Evolutionary conservation across 495 filamentous ascomycete species (phyloP), one percentile per base, ranked within the genome.

Genomic region (Hyaloscypha bicolor): DNA sequence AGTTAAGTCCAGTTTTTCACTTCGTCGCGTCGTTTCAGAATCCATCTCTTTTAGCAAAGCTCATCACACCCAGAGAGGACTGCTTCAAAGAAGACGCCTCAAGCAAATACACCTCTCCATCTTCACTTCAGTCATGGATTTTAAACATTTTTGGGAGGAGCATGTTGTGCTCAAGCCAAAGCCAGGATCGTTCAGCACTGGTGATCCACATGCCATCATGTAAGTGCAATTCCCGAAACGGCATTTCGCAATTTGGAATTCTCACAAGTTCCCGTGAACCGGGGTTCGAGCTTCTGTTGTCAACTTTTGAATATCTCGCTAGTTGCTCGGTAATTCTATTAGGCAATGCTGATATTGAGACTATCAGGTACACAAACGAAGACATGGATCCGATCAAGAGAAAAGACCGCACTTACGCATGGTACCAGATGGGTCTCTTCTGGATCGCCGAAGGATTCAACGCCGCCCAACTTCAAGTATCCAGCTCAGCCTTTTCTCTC

Each of bases 391-490:
- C 51, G 16, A 53, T 53, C 51, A 53, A 53, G 51, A 53, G 51
- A 25, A 53, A 53, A 53, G 51, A 53, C 22, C 51, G 51, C 22
- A 53, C 51, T 8, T 53, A 53, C 16, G 51, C 51, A n/a, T 53
- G 51, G 51, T 53, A 53, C 22, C 51, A 53, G 16, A 53, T 53
- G 51, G 51, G 51, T n/a, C 51, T 53, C 9, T 53, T 53, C 19
- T 53, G 51, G 51, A 53, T 53, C 16, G 51, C 51, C 6, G 51
- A 53, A 53, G 51, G 51, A n/a, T 53, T 53, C 51, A 53, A 53
- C 51, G 51, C 51, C 22, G 51, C 51, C 16, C 51, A 53, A 16
- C 51, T 53, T 53, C 51, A 53, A 53, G 51, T 53, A 16, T n/a
- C 51, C 51, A 53, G 51, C 51, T 53, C 51, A 25, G 51, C 51